Percentiles rank a stretch among this genome's conserved stretches.
phyloP scores from a whole-genome alignment of 257 asterid genomes.

The Lantana camara region DNA sequence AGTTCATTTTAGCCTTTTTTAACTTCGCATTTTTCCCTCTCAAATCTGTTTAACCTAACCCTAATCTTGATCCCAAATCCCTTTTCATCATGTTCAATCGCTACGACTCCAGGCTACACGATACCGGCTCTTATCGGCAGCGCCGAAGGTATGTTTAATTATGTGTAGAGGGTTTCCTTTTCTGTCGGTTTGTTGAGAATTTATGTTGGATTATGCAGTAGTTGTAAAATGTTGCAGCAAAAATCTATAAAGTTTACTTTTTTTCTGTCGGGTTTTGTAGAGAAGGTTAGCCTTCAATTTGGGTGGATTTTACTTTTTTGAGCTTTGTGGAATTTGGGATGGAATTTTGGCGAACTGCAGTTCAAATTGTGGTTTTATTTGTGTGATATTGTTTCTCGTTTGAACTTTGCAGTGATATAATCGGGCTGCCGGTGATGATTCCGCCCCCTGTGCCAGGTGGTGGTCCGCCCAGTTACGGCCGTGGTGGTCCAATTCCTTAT shows the following conservation, averaged over 20 bases:
- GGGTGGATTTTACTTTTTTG: background rate
- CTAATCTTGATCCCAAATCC: slow-evolving; percentile 16
- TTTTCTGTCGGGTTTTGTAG: background rate
- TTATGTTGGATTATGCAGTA: background rate
- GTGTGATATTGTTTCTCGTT: slow-evolving; percentile 12
- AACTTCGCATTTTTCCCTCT: slow-evolving; percentile 15
- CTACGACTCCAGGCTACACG: slow-evolving; percentile 70
- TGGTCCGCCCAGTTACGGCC: slow-evolving; percentile 51
- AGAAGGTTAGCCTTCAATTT: background rate
- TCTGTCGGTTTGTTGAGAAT: background rate
- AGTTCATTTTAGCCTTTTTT: no score
- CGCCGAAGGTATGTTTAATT: slow-evolving; percentile 66
- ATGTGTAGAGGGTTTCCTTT: background rate
- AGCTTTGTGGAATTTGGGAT: background rate
- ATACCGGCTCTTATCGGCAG: slow-evolving; percentile 73
- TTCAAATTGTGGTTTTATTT: slow-evolving; percentile 12
- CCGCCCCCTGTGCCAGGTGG: slow-evolving; percentile 60
- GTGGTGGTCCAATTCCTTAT: slow-evolving; percentile 51
- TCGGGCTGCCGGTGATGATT: slow-evolving; percentile 49
- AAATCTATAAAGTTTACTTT: background rate
- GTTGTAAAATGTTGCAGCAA: background rate
- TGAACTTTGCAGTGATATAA: slow-evolving; percentile 58
- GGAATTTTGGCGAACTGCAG: background rate
- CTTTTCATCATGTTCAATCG: slow-evolving; percentile 47
- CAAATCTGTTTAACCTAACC: slow-evolving; percentile 36